These are phyloP conservation scores for Phialophora tarda DNA, from an alignment of 2,329 filamentous ascomycete genomes.

Conservation along the genomic window DNA sequence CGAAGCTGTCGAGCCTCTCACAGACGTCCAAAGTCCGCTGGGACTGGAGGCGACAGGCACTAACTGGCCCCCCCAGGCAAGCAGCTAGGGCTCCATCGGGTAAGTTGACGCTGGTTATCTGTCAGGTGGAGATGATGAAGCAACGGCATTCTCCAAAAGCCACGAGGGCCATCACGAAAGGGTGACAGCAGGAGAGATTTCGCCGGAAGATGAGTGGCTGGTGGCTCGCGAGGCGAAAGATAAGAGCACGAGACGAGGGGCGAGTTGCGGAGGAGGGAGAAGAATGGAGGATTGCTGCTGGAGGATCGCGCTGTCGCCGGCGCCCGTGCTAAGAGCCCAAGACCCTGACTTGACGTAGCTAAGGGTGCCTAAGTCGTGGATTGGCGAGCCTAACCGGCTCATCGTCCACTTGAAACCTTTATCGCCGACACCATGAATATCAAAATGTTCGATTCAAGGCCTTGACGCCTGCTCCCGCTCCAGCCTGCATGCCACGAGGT, in stretches of 20 bases:
- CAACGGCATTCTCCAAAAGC: conserved; percentile 16
- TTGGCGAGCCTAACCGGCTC: conserved; percentile 11
- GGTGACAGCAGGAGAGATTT: conserved; percentile 11
- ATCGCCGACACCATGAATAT: conserved; percentile 8
- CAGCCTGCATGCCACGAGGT: conserved; percentile 2
- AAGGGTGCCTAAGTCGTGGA: background rate
- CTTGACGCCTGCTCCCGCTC: background rate
- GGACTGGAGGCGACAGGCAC: conserved; percentile 9
- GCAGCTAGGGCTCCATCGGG: conserved; percentile 23
- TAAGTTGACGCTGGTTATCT: conserved; percentile 33
- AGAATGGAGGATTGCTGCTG: background rate
- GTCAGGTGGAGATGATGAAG: conserved; percentile 13
- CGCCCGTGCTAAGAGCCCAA: conserved; percentile 2
- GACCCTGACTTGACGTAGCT: background rate
- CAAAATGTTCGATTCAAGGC: background rate
- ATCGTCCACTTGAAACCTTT: conserved; percentile 18
- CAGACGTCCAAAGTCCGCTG: conserved; percentile 5
- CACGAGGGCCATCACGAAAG: conserved; percentile 8
- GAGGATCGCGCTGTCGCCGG: background rate
- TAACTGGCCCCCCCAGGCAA: conserved; percentile 2
- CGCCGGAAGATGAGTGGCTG: conserved; percentile 27
- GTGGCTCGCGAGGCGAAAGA: conserved; percentile 28
- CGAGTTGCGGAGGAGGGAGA: background rate
- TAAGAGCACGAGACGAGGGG: conserved; percentile 26
- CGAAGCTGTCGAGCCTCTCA: conserved; percentile 15